phyloP scores from a whole-genome alignment of 345 rosid genomes.

The Eucalyptus shirleyi region DNA sequence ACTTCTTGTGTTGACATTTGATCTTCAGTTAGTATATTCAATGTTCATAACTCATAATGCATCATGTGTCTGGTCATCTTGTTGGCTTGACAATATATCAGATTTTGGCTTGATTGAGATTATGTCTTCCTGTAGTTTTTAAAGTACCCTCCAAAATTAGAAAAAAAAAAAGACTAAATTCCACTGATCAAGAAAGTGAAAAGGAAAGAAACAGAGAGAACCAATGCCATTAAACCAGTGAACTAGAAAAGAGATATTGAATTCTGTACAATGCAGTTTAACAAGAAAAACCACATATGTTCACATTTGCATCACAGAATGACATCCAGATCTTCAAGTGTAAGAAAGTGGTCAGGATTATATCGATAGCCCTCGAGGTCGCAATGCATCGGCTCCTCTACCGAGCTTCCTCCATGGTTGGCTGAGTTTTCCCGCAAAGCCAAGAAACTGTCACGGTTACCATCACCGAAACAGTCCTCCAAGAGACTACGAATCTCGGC shows the following conservation, averaged over 20 bases:
- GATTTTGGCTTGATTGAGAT: not conserved
- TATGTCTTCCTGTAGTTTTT: not conserved
- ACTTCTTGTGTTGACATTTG: not conserved
- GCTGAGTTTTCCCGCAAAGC: not conserved
- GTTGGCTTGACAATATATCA: not conserved
- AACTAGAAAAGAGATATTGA: not conserved
- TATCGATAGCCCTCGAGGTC: not conserved
- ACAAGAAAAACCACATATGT: not conserved
- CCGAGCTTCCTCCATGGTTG: not conserved
- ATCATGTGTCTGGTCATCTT: not conserved
- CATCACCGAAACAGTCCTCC: not conserved
- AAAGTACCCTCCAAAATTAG: not conserved
- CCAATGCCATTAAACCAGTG: not conserved
- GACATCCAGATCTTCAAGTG: not conserved
- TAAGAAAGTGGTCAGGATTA: not conserved
- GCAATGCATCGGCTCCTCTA: accelerated
- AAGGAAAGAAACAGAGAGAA: not conserved
- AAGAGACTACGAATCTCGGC: not conserved
- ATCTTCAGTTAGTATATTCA: not conserved
- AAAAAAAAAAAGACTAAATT: not conserved
- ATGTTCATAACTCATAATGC: not conserved
- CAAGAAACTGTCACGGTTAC: not conserved
- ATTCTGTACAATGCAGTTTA: not conserved
- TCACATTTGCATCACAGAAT: not conserved
- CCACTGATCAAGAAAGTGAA: not conserved